These are phyloP conservation scores for Priceomyces carsonii DNA, from an alignment of 805 yeast species.

Conservation along the genomic window DNA sequence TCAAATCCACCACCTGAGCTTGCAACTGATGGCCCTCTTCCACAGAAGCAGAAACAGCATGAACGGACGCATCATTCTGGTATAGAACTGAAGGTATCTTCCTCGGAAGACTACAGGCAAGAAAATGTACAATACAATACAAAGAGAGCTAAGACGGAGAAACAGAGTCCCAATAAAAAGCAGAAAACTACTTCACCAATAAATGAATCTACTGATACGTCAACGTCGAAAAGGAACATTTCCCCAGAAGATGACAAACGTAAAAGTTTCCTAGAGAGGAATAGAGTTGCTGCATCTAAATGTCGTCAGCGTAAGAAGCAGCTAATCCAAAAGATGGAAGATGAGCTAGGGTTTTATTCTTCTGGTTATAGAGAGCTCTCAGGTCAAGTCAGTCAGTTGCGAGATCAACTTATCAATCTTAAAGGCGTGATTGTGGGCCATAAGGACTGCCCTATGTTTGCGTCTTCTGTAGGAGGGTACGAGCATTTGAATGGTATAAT, in stretches of 20 bases:
- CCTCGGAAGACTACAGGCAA: too few relatives aligned
- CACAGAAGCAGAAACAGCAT: too few relatives aligned
- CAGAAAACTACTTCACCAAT: too few relatives aligned
- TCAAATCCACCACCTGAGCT: not conserved
- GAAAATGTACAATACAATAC: too few relatives aligned
- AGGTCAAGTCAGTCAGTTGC: constrained; percentile 54
- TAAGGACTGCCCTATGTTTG: constrained; percentile 46
- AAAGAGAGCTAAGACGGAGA: constrained; percentile 8
- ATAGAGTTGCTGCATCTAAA: constrained; percentile 92
- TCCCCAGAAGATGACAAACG: constrained; percentile 47
- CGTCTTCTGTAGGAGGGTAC: constrained; percentile 47
- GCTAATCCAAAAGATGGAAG: constrained; percentile 79
- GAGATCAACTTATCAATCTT: constrained; percentile 56
- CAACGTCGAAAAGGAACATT: constrained; percentile 2
- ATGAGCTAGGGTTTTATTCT: constrained; percentile 69
- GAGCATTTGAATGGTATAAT: constrained; percentile 46
- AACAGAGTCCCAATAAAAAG: constrained; percentile 4
- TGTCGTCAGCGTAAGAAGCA: constrained; percentile 95
- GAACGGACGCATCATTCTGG: too few relatives aligned
- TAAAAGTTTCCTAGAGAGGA: constrained; percentile 78
- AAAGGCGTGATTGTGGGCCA: constrained; percentile 51
- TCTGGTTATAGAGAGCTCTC: constrained; percentile 68
- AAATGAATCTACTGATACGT: constrained; percentile 1
- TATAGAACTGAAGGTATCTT: too few relatives aligned
- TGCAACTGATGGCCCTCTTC: constrained; percentile 5